These are phyloP conservation scores for Aurinia saxatilis DNA, from an alignment of 345 rosid species.

Conservation along the genomic window DNA sequence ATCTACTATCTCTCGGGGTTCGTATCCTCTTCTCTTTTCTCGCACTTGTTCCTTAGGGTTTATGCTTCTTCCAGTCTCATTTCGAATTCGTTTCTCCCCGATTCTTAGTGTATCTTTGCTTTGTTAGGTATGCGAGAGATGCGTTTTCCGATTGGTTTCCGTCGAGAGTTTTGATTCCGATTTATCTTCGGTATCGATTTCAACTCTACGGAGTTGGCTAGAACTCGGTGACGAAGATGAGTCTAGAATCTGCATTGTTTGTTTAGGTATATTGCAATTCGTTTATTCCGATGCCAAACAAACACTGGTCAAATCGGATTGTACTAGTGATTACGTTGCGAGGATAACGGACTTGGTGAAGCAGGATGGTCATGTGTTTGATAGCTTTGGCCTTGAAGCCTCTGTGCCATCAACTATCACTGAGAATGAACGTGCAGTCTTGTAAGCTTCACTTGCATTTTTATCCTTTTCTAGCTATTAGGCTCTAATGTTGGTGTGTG, in stretches of 20 bases:
- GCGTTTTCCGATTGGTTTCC: constrained; percentile 62
- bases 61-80: background rate
- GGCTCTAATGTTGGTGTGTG: background rate
- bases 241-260: constrained; percentile 42
- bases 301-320: constrained; percentile 31
- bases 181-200: constrained; percentile 23
- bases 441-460: constrained; percentile 40
- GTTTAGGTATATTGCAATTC: constrained; percentile 81
- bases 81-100: background rate
- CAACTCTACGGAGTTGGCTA: constrained; percentile 27
- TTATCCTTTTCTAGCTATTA: background rate
- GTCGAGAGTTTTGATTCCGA: constrained; percentile 28
- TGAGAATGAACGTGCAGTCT: constrained; percentile 49
- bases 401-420: constrained; percentile 45
- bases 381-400: constrained; percentile 68
- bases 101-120: background rate
- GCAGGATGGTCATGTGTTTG: constrained; percentile 53
- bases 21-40: constrained; percentile 2
- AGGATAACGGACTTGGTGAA: constrained; percentile 48
- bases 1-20: constrained; percentile 53
- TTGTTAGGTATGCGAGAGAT: constrained; percentile 67
- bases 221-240: constrained; percentile 12
- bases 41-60: background rate
- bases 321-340: constrained; percentile 36
- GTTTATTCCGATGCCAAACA: constrained; percentile 35